These are phyloP conservation scores for Arthrocladium fulminans DNA, from an alignment of 2,329 filamentous ascomycete species.

Conservation along the genomic window DNA sequence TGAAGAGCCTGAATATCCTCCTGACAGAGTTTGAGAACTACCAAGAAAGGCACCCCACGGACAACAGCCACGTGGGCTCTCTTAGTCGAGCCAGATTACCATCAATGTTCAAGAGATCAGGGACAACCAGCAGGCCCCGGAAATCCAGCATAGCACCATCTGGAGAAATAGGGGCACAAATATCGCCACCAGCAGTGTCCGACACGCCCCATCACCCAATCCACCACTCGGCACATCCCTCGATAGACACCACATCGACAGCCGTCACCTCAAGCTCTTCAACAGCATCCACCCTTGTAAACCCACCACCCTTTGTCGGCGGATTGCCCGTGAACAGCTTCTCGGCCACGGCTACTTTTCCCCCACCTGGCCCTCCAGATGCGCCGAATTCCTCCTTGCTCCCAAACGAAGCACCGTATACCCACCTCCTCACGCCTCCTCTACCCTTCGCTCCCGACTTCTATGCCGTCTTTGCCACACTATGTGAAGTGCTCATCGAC, in stretches of 20 bases:
- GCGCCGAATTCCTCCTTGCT: constrained; percentile 20
- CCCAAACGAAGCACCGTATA: constrained; percentile 45
- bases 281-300: constrained; percentile 25
- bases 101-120: constrained; percentile 68
- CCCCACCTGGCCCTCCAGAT: constrained; percentile 48
- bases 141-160: constrained; percentile 41
- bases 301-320: constrained; percentile 19
- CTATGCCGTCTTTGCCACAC: constrained; percentile 87
- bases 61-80: constrained; percentile 58
- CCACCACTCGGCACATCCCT: constrained; percentile 17
- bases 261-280: constrained; percentile 31
- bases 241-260: constrained; percentile 38
- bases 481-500: constrained; percentile 92
- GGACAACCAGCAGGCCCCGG: constrained; percentile 47
- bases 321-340: constrained; percentile 25
- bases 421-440: constrained; percentile 77
- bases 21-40: constrained; percentile 89
- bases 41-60: constrained; percentile 74
- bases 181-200: constrained; percentile 26
- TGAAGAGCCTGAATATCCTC: constrained; percentile 75
- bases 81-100: constrained; percentile 71
- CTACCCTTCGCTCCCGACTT: constrained; percentile 96
- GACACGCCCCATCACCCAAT: constrained; percentile 9
- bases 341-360: constrained; percentile 35
- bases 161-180: constrained; percentile 50